Base-by-base conservation (phyloP, 2,329 filamentous ascomycete genomes). In the Colletotrichum cereale region DNA sequence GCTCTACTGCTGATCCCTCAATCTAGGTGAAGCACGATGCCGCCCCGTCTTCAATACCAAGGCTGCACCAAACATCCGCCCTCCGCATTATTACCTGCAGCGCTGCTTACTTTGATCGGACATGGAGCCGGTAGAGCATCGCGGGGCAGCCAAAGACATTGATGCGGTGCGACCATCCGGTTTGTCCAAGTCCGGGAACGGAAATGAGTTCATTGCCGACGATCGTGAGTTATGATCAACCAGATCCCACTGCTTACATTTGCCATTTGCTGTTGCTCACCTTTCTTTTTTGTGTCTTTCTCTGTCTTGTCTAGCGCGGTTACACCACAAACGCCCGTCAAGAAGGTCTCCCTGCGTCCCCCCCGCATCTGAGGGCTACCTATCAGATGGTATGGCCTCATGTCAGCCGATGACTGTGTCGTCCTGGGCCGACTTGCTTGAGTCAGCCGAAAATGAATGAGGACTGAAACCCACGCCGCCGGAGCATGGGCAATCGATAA, bases 11-110 rank as follows among this genome's bases (percentile, higher is more conserved):
- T 57, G 68, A 71, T 71, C 68, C 50, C 58, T 60, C 68, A 68
- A 71, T 71, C 65, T 71, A 71, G 68, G 68, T 68, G 68, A 67
- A 24, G 68, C 68, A 71, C 42, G 52, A 63, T 63, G 42, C 65
- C 68, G 64, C 68, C 52, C 68, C 65, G 68, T 63, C 65, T 53
- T 67, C 67, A 58, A 63, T 36, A 53, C 24, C 52, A 62, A 58
- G 31, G 42, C 57, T 65, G 62, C 48, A 65, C 26, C 62, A 36
- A 26, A 26, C 34, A 47, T 12, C 64, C 48, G 26, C 34, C 38
- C 42, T 50, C 56, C 31, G 21, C 40, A 48, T 10, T n/a, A n/a
- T 61, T 58, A 48, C 31, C n/a, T 50, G n/a, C 31, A 16, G 57
- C 12, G n/a, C n/a, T n/a, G n/a, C n/a, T n/a, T 61, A 29, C 57